These are phyloP conservation scores for Talaromyces pinophilus DNA, from an alignment of 2,329 filamentous ascomycete species.

Conservation along the genomic window DNA sequence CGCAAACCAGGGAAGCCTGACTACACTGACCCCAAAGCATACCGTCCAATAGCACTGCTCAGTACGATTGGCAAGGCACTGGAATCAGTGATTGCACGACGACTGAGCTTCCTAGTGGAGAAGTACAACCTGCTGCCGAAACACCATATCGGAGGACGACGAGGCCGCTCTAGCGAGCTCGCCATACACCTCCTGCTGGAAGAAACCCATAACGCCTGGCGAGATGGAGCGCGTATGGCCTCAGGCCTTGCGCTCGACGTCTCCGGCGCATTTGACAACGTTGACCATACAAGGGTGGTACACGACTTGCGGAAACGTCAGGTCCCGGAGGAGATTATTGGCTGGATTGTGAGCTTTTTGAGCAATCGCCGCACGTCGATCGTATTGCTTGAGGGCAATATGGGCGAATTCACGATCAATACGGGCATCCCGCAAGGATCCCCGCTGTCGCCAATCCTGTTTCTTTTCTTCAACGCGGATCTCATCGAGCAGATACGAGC, in stretches of 20 bases:
- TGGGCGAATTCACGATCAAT: not conserved
- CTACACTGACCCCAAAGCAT: not conserved
- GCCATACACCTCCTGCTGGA: not conserved
- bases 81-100: not conserved
- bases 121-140: not conserved
- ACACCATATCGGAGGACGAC: not conserved
- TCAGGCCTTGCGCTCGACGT: conserved; percentile 24
- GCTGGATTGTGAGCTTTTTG: not conserved
- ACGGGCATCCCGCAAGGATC: conserved; percentile 17
- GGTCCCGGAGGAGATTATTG: not conserved
- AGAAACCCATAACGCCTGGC: not conserved
- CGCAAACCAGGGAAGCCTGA: not conserved
- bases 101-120: not conserved
- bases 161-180: not conserved
- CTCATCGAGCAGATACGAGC: conserved; percentile 27
- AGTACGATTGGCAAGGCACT: not conserved
- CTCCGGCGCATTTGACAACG: conserved; percentile 1
- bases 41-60: not conserved
- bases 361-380: conserved; percentile 18
- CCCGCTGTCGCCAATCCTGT: conserved; percentile 31
- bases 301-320: not conserved
- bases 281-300: not conserved
- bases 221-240: conserved; percentile 5
- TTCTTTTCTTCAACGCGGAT: conserved; percentile 33
- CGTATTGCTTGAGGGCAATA: not conserved